A percentile compares a stretch with the other conserved stretches of the same genome.
phyloP scores from a whole-genome alignment of 176 grass and related monocot genomes.

The Oryza punctata region DNA sequence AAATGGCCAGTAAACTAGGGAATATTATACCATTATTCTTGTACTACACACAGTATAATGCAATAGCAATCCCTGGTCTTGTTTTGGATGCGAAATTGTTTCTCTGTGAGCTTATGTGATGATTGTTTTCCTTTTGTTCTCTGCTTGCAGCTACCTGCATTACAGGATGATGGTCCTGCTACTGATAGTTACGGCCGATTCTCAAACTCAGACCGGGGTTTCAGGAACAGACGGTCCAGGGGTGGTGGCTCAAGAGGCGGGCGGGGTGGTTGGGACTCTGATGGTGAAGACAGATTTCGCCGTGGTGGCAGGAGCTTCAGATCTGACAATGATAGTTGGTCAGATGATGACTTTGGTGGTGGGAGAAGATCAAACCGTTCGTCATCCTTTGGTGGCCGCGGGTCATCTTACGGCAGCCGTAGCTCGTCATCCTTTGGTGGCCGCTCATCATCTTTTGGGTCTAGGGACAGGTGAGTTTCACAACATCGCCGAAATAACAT shows the following conservation, averaged over 20 bases:
- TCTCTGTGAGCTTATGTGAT: slow-evolving; percentile 24
- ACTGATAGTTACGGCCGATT: slow-evolving; percentile 79
- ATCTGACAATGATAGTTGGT: slow-evolving; percentile 58
- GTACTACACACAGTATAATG: neutral
- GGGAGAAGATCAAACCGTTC: slow-evolving; percentile 60
- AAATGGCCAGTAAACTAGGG: neutral
- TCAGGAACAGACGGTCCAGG: slow-evolving; percentile 46
- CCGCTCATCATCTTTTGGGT: slow-evolving; percentile 44
- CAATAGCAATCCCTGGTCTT: neutral
- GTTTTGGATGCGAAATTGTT: slow-evolving; percentile 15
- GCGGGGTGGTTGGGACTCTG: slow-evolving; percentile 49
- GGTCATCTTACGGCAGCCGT: slow-evolving; percentile 10
- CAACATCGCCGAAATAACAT: neutral
- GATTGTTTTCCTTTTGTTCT: slow-evolving; percentile 26
- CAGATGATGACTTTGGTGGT: slow-evolving; percentile 54
- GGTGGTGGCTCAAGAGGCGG: slow-evolving; percentile 50
- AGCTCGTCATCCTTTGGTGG: slow-evolving; percentile 40
- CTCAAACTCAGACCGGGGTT: slow-evolving; percentile 61
- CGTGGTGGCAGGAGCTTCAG: slow-evolving; percentile 63
- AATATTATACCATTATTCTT: neutral
- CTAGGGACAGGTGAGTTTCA: slow-evolving; percentile 61
- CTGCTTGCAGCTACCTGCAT: slow-evolving; percentile 74
- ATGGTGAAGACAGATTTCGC: slow-evolving; percentile 56
- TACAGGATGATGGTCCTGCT: slow-evolving; percentile 90
- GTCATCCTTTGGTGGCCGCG: slow-evolving; percentile 43